Evolutionary conservation across 2,329 filamentous ascomycete genomes (phyloP).

Genomic region (Emmonsiellopsis sp.): DNA sequence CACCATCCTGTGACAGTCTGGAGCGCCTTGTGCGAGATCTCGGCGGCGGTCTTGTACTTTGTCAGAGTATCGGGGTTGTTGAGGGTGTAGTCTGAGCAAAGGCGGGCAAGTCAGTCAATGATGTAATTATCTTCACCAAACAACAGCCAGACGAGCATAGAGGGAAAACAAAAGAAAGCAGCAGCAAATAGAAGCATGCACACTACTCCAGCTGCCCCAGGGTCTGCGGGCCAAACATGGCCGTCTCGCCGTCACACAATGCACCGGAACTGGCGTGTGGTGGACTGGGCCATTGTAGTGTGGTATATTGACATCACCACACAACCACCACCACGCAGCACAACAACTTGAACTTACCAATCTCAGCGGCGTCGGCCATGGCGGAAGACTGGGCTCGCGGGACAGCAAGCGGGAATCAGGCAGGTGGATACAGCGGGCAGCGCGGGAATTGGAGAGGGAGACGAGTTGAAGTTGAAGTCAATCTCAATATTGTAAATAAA

Average conservation of each 20-base stretch:
- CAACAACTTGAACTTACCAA: constrained; percentile 13
- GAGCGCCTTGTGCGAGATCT: constrained; percentile 92
- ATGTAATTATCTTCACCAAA: background rate
- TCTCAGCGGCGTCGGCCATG: constrained; percentile 13
- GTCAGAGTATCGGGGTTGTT: constrained; percentile 90
- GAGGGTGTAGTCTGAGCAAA: constrained; percentile 65
- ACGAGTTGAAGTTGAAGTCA: no score
- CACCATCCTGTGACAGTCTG: constrained; percentile 68
- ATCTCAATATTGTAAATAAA: no score
- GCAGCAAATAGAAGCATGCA: background rate
- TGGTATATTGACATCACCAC: background rate
- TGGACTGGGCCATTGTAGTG: no score
- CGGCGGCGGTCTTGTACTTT: constrained; percentile 96
- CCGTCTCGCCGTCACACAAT: no score
- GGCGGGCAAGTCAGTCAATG: constrained; percentile 5
- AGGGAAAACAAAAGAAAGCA: background rate
- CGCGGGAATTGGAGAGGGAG: no score
- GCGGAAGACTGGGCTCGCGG: constrained; percentile 4
- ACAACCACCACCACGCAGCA: background rate
- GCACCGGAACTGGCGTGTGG: no score
- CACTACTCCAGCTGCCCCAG: no score
- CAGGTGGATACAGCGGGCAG: no score
- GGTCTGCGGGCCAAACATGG: no score
- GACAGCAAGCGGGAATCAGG: no score
- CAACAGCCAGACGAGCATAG: background rate